Evolutionary conservation across 176 grass and related monocot genomes (phyloP).

Genomic region (Sorghum bicolor): Sorghum_bicolor_NCBIv3 NC_012870.2:78061501-78062000

Average conservation of each 20-base stretch:
- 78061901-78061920: neutral
- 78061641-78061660: neutral
- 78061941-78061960: constrained; percentile 2
- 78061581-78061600: neutral
- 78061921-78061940: neutral
- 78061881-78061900: neutral
- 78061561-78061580: neutral
- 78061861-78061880: neutral
- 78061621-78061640: neutral
- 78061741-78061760: neutral
- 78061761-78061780: neutral
- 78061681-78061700: neutral
- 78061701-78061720: neutral
- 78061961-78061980: neutral
- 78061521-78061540: neutral
- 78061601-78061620: neutral
- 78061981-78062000: constrained; percentile 95
- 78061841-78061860: neutral
- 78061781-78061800: neutral
- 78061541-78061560: neutral
- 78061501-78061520: neutral
- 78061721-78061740: neutral
- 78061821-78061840: neutral
- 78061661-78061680: neutral
- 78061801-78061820: neutral